Evolutionary conservation across 192 early-diverging fungal species (phyloP), one percentile per base, ranked within the genome.

Genomic region (Lunasporangiospora selenospora): DNA sequence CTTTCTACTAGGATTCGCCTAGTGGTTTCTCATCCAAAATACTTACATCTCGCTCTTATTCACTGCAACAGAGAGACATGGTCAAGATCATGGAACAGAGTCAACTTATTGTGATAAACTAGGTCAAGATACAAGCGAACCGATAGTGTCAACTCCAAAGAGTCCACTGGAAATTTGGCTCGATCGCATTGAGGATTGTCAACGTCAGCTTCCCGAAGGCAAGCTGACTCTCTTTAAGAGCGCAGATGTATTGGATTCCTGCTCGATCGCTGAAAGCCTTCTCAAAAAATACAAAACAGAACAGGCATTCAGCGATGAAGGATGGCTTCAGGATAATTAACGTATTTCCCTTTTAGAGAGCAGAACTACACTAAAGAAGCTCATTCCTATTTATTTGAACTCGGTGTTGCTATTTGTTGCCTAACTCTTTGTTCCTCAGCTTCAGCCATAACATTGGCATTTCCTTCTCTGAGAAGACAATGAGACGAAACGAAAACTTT

Each of bases 151-250:
- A n/a, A 18, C 1, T 42, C 3, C 41, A 42, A 67, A 58, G 44
- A 67, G 9, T 3, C 50, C 61, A 1, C 43, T 39, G 7, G 61
- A 63, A 40, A 44, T 53, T 24, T 63, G 53, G 38, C 6, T 24
- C n/a, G 56, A 58, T 2, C 49, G 57, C 8, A 33, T 58, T 3
- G 48, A 58, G 1, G 16, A 10, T 4, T 54, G 58, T 21, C 27
- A 45, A 52, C 47, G 18, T 16, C 24, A 45, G 40, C 23, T 54
- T 13, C 41, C 41, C 15, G 32, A 41, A 13, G 61, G 49, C 12
- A 46, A 36, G 24, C n/a, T 63, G 31, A 63, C 61, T 1, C 21
- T 63, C 6, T 63, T 63, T 32, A 39, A 53, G n/a, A 36, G 51
- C 0, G 40, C 66, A 8, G 37, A 27, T 24, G 23, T 16, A 31